These are phyloP conservation scores for Phoenix dactylifera DNA, from an alignment of 176 grass and related monocot genomes.

Conservation along the genomic window DNA sequence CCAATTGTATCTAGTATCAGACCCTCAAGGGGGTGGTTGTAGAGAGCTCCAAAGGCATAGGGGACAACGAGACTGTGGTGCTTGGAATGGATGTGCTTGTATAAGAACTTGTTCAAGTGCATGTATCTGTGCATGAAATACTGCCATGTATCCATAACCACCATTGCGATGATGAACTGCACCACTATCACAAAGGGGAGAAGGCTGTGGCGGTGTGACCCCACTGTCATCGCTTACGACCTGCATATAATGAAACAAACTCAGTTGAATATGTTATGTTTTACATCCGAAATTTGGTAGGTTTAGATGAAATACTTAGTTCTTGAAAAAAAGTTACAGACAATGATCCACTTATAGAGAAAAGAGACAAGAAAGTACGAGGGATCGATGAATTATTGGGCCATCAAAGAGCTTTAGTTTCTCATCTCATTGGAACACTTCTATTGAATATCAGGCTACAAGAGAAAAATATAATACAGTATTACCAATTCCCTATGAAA, in stretches of 20 bases:
- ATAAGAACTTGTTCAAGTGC: constrained; percentile 76
- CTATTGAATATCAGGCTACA: too few relatives aligned
- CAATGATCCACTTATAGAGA: too few relatives aligned
- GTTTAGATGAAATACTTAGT: background rate
- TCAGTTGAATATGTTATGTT: background rate
- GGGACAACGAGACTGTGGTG: constrained; percentile 62
- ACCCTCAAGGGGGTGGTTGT: constrained; percentile 60
- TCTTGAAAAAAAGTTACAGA: too few relatives aligned
- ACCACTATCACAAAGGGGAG: constrained; percentile 27
- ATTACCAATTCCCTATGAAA: too few relatives aligned
- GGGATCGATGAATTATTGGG: too few relatives aligned
- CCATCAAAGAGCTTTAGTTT: too few relatives aligned
- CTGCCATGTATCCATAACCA: constrained; percentile 79
- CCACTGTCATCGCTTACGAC: constrained; percentile 52
- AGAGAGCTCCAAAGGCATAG: constrained; percentile 53
- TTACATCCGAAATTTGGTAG: background rate
- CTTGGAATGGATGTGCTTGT: constrained; percentile 66
- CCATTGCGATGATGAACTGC: constrained; percentile 51
- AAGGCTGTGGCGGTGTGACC: constrained; percentile 31
- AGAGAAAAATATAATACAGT: too few relatives aligned
- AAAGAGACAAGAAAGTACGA: too few relatives aligned
- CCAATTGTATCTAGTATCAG: constrained; percentile 58
- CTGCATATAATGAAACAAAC: constrained; percentile 30
- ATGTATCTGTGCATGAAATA: constrained; percentile 91
- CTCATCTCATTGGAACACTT: too few relatives aligned